phyloP scores from a whole-genome alignment of 2,329 filamentous ascomycete genomes.

The Apiospora koreana region DNA sequence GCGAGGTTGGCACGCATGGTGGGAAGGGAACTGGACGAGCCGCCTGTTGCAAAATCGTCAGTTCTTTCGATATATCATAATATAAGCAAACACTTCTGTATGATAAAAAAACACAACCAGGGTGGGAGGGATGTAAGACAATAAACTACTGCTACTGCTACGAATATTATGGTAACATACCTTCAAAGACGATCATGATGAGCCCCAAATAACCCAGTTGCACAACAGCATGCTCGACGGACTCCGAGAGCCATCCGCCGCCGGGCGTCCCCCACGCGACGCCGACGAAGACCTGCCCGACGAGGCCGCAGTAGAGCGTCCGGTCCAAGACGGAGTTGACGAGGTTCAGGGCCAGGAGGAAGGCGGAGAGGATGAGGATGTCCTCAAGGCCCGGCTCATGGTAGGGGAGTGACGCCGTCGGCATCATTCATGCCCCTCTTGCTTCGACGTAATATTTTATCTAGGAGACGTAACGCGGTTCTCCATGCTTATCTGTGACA shows the following conservation, averaged over 20 bases:
- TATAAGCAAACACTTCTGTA: too few relatives aligned
- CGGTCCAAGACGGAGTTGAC: slow-evolving; percentile 59
- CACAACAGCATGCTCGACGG: slow-evolving; percentile 56
- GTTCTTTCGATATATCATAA: too few relatives aligned
- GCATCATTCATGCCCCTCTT: background rate
- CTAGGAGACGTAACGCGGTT: background rate
- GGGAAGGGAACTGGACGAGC: slow-evolving; percentile 55
- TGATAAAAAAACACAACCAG: too few relatives aligned
- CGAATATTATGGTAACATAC: slow-evolving; percentile 27
- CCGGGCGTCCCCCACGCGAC: slow-evolving; percentile 71
- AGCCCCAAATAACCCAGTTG: slow-evolving; percentile 73
- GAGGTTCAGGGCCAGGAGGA: slow-evolving; percentile 64
- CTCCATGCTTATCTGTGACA: background rate
- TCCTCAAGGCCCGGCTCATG: slow-evolving; percentile 61
- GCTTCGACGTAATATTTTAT: background rate
- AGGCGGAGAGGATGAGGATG: slow-evolving; percentile 61
- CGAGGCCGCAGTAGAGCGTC: slow-evolving; percentile 66
- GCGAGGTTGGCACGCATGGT: slow-evolving; percentile 60
- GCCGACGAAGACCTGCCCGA: slow-evolving; percentile 72
- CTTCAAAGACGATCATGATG: slow-evolving; percentile 73
- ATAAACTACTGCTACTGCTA: slow-evolving; percentile 23
- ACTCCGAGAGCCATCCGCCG: slow-evolving; percentile 55
- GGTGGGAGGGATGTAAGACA: too few relatives aligned
- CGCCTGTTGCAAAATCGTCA: slow-evolving; percentile 38
- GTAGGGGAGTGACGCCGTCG: slow-evolving; percentile 47